Base-by-base conservation (phyloP, 805 yeast species). In the Pichia cephalocereana region DNA sequence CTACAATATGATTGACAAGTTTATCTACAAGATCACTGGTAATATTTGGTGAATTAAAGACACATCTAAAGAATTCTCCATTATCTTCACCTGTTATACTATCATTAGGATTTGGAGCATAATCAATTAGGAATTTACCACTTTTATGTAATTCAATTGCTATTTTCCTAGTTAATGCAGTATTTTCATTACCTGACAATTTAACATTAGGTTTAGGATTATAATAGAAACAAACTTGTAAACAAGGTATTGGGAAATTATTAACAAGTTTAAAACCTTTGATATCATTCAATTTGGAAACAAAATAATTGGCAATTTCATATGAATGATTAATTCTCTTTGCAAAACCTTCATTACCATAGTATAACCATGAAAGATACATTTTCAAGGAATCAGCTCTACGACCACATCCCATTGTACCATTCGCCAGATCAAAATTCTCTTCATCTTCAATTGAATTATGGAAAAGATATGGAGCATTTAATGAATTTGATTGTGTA, bases 321-420 rank as follows among this genome's bases (percentile, higher is more conserved):
- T 70, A 83, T 0, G 95, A 91, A 59, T 85, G 90, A 57, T 86
- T 84, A 6, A 87, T 74, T 40, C 95, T 69, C 43, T 69, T 60
- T 32, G 67, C 79, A 56, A 80, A 83, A 1, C 96, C 96, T 37
- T 63, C 56, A 4, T 68, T 64, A 4, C 96, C 96, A 57, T 82
- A 87, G 70, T 83, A 87, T 50, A 82, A 69, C 96, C 96, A 86
- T 1, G 85, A 80, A 60, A 87, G 62, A 62, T 83, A 86, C 57
- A 87, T 71, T 65, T 86, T 86, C 62, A 86, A 68, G 4, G 91
- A 77, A 62, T 87, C 96, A 0, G 93, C 80, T 47, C 96, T 74
- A 55, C 96, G 76, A 14, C 96, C 96, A 62, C 96, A 86, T 9
- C 95, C 95, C 90, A 87, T 82, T 3, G 96, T 87, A 14, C 93